A percentile compares a stretch with the other conserved stretches of the same genome.
Evolutionary conservation across 2,329 filamentous ascomycete species (phyloP).

Genomic region (Aspergillus neoniger): DNA sequence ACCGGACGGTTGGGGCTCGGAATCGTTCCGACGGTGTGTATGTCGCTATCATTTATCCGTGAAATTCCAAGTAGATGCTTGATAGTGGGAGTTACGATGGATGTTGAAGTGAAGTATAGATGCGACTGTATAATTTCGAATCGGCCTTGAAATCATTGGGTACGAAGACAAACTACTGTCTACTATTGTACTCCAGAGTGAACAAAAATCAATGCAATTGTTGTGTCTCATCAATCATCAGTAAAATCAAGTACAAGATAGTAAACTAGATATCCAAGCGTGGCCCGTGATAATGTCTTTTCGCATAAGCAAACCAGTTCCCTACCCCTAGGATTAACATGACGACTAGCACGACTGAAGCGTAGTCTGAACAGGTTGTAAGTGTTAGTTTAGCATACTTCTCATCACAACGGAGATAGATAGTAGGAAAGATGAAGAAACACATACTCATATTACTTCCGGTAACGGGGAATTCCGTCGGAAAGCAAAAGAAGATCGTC

Average conservation of each 20-base stretch:
- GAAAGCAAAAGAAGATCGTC: conserved; percentile 26
- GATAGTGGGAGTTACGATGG: too few species aligned
- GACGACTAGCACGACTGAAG: conserved; percentile 20
- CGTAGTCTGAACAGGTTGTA: conserved; percentile 18
- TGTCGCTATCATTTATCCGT: not conserved
- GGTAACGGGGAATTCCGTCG: conserved; percentile 19
- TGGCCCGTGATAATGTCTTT: conserved; percentile 25
- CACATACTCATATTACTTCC: conserved; percentile 27
- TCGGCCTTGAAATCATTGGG: too few species aligned
- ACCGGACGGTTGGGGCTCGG: not conserved
- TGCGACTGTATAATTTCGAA: too few species aligned
- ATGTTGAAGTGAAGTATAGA: too few species aligned
- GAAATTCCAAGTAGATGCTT: too few species aligned
- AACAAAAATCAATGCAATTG: too few species aligned
- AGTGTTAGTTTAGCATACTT: not conserved
- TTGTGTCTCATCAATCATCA: not conserved
- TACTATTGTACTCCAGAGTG: too few species aligned
- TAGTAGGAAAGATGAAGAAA: not conserved
- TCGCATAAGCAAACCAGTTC: conserved; percentile 26
- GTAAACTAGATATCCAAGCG: conserved; percentile 15
- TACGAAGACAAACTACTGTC: too few species aligned
- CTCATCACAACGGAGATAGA: not conserved
- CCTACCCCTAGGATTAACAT: conserved; percentile 23
- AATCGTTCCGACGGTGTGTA: not conserved
- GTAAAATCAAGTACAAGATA: not conserved